Conservation (phyloP, 768 basidiomycete genomes). For the Auriscalpium microsporum region DNA sequence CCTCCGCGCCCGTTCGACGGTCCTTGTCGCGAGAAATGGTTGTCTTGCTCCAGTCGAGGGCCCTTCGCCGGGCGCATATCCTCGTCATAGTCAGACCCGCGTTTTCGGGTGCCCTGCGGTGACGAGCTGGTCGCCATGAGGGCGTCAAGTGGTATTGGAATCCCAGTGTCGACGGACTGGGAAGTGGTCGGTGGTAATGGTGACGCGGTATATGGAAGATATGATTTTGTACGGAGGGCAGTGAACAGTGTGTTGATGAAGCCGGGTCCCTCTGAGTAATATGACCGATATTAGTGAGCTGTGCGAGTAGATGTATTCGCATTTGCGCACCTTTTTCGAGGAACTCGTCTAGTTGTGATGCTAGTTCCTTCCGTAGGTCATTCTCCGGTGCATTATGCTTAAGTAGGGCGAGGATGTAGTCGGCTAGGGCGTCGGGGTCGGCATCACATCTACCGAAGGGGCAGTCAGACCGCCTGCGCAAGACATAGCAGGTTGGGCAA, state of each 20-base stretch:
- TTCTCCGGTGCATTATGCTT: constrained; percentile 80
- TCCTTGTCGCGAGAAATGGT: constrained; percentile 58
- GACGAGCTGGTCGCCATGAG: constrained; percentile 39
- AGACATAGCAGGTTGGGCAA: constrained; percentile 4
- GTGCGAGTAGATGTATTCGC: constrained; percentile 10
- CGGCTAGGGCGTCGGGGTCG: constrained; percentile 86
- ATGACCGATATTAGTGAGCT: not conserved
- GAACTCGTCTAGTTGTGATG: constrained; percentile 80
- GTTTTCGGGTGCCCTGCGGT: constrained; percentile 54
- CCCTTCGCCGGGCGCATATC: constrained; percentile 59
- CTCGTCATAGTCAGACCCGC: constrained; percentile 55
- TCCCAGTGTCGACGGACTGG: constrained; percentile 47
- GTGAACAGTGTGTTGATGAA: constrained; percentile 87
- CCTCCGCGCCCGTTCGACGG: constrained; percentile 34
- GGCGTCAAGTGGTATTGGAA: constrained; percentile 71
- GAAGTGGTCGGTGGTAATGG: constrained; percentile 22
- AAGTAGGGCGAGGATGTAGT: constrained; percentile 89
- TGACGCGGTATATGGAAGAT: constrained; percentile 57
- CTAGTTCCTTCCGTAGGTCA: constrained; percentile 75
- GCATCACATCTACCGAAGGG: constrained; percentile 79
- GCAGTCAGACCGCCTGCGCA: constrained; percentile 1
- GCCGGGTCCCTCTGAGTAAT: constrained; percentile 44
- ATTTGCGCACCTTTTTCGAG: constrained; percentile 69
- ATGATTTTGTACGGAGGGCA: constrained; percentile 78
- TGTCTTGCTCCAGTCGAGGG: constrained; percentile 55